Evolutionary conservation across 2,329 filamentous ascomycete species (phyloP).

Genomic region (Alternaria postmessia): DNA sequence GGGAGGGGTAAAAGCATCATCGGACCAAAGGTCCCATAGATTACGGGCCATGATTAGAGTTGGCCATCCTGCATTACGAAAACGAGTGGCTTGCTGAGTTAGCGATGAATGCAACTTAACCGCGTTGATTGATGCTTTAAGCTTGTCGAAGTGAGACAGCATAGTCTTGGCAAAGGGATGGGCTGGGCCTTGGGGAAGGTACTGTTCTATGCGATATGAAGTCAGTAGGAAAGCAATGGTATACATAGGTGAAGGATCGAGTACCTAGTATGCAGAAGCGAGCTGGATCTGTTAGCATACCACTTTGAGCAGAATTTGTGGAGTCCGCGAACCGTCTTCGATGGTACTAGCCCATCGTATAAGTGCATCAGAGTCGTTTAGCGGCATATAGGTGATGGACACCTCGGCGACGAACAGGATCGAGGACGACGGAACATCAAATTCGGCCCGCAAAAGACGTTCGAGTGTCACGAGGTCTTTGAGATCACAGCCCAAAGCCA

Average conservation of each 20-base stretch:
- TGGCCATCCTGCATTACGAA: slow-evolving; percentile 73
- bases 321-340: slow-evolving; percentile 65
- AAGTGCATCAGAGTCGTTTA: slow-evolving; percentile 73
- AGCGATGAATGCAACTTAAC: slow-evolving; percentile 74
- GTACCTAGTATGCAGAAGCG: slow-evolving; percentile 76
- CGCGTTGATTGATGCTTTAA: slow-evolving; percentile 79
- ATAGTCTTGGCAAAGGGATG: slow-evolving; percentile 90
- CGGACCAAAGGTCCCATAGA: slow-evolving; percentile 84
- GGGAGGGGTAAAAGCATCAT: slow-evolving; percentile 69
- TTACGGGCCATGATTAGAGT: slow-evolving; percentile 67
- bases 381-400: slow-evolving; percentile 89
- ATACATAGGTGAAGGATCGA: slow-evolving; percentile 1
- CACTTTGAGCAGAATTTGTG: not conserved
- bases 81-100: slow-evolving; percentile 72
- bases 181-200: slow-evolving; percentile 76
- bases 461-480: slow-evolving; percentile 71
- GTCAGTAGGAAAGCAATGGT: slow-evolving; percentile 7
- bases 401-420: slow-evolving; percentile 89
- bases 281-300: slow-evolving; percentile 56
- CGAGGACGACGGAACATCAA: slow-evolving; percentile 66
- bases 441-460: slow-evolving; percentile 64
- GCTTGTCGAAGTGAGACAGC: slow-evolving; percentile 82
- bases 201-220: slow-evolving; percentile 67
- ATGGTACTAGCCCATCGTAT: slow-evolving; percentile 80
- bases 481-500: slow-evolving; percentile 83